Conservation (phyloP, 73 alveolate species). For the Paramecium pentaurelia region DNA sequence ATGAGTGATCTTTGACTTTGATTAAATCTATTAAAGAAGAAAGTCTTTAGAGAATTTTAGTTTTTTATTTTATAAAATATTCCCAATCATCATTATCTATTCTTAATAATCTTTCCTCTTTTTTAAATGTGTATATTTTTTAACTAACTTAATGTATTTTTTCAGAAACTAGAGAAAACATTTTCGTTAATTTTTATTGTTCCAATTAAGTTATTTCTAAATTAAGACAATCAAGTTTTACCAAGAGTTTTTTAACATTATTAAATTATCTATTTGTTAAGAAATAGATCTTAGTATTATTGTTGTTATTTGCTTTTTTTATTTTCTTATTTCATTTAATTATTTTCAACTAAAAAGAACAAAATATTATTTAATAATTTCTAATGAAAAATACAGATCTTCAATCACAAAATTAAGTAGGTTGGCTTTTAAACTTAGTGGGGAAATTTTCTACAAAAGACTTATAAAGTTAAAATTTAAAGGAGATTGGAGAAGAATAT, state of each 20-base stretch:
- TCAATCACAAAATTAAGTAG: background rate
- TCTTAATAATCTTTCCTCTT: background rate
- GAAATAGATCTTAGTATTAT: background rate
- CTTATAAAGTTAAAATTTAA: background rate
- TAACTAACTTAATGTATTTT: background rate
- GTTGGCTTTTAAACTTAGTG: conserved; percentile 23
- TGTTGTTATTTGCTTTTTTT: background rate
- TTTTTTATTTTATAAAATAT: background rate
- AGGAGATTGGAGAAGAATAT: conserved; percentile 9
- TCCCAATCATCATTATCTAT: background rate
- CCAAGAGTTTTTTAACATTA: background rate
- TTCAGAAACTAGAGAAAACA: background rate
- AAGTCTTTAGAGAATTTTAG: background rate
- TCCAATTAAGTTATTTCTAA: background rate
- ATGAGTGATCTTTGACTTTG: background rate
- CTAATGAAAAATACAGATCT: background rate
- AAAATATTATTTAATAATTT: no score
- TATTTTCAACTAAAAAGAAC: background rate
- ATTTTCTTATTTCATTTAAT: background rate
- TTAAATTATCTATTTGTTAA: background rate
- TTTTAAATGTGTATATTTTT: background rate
- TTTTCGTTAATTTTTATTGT: background rate
- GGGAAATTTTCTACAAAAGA: conserved; percentile 32
- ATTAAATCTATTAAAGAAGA: background rate
- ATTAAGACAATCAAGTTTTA: background rate